These are phyloP conservation scores for Euphorbia lathyris DNA, from an alignment of 345 rosid genomes.

Conservation along the genomic window DNA sequence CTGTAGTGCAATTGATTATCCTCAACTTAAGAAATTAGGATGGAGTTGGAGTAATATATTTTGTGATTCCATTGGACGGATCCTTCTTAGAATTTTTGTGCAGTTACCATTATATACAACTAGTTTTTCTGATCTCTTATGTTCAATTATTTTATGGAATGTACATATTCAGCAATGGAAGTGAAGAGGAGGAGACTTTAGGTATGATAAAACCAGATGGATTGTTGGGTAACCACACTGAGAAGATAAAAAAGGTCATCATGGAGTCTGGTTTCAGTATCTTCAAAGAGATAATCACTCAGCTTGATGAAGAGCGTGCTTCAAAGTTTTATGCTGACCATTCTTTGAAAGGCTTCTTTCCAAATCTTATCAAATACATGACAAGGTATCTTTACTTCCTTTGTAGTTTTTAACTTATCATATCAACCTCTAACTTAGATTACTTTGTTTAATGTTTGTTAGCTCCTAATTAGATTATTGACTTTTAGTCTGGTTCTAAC, in stretches of 20 bases:
- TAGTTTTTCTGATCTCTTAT: not conserved
- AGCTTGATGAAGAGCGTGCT: conserved; percentile 52
- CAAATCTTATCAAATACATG: conserved; percentile 65
- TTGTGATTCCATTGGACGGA: not conserved
- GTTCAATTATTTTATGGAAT: conserved; percentile 4
- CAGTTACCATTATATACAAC: not conserved
- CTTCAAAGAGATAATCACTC: conserved; percentile 43
- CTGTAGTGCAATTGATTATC: not conserved
- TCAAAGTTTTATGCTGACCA: conserved; percentile 71
- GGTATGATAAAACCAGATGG: conserved; percentile 91
- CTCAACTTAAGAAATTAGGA: not conserved
- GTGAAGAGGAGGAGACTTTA: conserved; percentile 51
- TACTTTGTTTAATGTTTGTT: too few species aligned
- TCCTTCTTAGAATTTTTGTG: not conserved
- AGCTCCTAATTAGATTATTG: not conserved
- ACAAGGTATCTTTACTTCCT: conserved; percentile 44
- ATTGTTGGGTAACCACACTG: conserved; percentile 55
- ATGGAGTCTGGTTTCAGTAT: conserved; percentile 53
- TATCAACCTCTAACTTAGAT: not conserved
- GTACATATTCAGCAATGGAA: conserved; percentile 42
- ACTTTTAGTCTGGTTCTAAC: too few species aligned
- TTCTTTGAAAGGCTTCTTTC: conserved; percentile 57
- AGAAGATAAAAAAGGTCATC: conserved; percentile 44
- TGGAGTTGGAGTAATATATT: not conserved
- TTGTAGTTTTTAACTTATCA: not conserved